A percentile compares a stretch with the other conserved stretches of the same genome.
Evolutionary conservation across 495 filamentous ascomycete genomes (phyloP).

Genomic region (Cercophora newfieldiana): DNA sequence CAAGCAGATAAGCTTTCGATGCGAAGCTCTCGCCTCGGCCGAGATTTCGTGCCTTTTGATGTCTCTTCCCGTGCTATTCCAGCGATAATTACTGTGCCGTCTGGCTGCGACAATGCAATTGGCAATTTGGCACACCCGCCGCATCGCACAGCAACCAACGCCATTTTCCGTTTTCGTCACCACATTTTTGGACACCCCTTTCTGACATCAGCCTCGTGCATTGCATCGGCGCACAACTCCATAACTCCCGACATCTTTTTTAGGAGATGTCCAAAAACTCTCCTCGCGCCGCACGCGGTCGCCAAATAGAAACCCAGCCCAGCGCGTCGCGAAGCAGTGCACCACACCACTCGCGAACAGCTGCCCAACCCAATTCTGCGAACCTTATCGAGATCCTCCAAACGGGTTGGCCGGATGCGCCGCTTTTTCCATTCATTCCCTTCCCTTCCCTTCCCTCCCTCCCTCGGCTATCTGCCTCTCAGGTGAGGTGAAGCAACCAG

Average conservation of each 20-base stretch:
- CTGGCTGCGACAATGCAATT: not conserved
- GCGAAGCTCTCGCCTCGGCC: not conserved
- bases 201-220: not conserved
- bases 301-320: not conserved
- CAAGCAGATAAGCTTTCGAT: not conserved
- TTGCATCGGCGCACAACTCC: not conserved
- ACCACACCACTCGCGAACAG: not conserved
- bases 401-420: not conserved
- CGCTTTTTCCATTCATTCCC: not conserved
- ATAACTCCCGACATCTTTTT: not conserved
- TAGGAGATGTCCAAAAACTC: not conserved
- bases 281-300: too few relatives aligned
- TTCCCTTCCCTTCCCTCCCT: not conserved
- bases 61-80: not conserved
- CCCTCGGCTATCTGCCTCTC: conserved; percentile 16
- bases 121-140: not conserved
- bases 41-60: not conserved
- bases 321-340: not conserved
- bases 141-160: not conserved
- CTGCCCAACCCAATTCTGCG: not conserved
- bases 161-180: not conserved
- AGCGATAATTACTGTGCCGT: conserved; percentile 2
- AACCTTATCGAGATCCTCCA: not conserved
- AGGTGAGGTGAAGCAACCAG: conserved; percentile 7
- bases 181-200: not conserved